Base-by-base conservation (phyloP, 768 basidiomycete genomes). In the Lactarius trivialis region DNA sequence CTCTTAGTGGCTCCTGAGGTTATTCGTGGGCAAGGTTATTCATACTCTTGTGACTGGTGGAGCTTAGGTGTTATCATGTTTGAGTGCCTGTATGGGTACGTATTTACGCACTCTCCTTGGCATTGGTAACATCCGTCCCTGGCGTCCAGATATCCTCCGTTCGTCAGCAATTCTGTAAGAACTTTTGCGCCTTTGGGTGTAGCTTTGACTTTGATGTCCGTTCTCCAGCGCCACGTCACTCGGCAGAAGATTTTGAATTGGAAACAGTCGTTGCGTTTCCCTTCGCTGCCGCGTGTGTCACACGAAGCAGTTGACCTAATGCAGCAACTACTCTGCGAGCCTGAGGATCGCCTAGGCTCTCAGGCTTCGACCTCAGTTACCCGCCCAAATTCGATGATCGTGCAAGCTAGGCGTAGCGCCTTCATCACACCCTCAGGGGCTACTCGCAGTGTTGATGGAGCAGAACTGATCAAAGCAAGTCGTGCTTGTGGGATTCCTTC, bases 11-110 rank as follows among this genome's bases (percentile, higher is more conserved):
- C 89, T 9, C 91, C 91, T 48, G 91, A 93, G 73, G 91, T 93
- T 51, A 91, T 93, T 71, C 84, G 90, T 68, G 89, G 90, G 24
- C 89, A 91, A 71, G 95, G 94, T 28, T 98, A 98, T 74, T 85
- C 88, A 41, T 95, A 91, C 75, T 90, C 88, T 37, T 96, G 93
- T 72, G 96, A 98, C 71, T 98, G 94, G 94, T 99, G 96, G 96
- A 93, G 90, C 75, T 82, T 98, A 51, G 95, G 94, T 14, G 89
- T 97, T 58, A 98, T 99, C 72, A 91, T 93, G 86, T 98, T 88
- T 70, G 94, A 98, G 74, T 93, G 91, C 72, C 78, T 97, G 73
- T 95, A 93, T 70, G 91, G 90, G 89, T 91, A 72, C 66, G 85
- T 78, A 56, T 52, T 37, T 51, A 33, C 21, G 28, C 66, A 37